Conservation (phyloP, 2,329 filamentous ascomycete species). For the Bipolaris victoriae region DNA sequence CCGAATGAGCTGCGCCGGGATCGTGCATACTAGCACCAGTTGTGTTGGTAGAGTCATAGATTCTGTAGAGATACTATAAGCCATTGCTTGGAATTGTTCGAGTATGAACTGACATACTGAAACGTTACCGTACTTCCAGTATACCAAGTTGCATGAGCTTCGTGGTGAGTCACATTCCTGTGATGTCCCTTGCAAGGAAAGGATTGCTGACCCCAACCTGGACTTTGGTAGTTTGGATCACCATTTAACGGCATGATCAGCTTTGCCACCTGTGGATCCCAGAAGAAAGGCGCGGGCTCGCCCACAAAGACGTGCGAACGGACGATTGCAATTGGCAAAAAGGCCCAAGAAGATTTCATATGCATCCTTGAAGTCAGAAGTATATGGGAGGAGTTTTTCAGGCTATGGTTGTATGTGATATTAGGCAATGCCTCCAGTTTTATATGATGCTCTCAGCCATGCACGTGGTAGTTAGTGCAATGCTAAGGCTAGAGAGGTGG, state of each 20-base stretch:
- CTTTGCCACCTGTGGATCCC: slow-evolving; percentile 8
- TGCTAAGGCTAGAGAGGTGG: neutral
- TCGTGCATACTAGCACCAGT: slow-evolving; percentile 11
- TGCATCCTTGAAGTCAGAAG: neutral
- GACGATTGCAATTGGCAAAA: neutral
- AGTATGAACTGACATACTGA: neutral
- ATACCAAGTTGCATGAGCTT: slow-evolving; percentile 8
- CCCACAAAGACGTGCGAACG: slow-evolving; percentile 9
- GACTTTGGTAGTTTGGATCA: slow-evolving; percentile 8
- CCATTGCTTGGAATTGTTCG: neutral
- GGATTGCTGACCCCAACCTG: slow-evolving; percentile 8
- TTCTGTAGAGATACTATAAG: neutral
- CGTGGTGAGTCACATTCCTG: neutral
- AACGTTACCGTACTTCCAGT: slow-evolving; percentile 7
- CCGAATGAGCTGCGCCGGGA: slow-evolving; percentile 43
- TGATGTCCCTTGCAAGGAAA: slow-evolving; percentile 12
- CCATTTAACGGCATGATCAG: slow-evolving; percentile 14
- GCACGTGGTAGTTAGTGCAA: neutral
- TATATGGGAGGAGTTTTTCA: neutral
- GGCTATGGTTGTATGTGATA: neutral
- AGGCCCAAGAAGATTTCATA: neutral
- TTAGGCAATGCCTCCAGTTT: neutral
- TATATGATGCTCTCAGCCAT: neutral
- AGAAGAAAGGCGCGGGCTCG: slow-evolving; percentile 5
- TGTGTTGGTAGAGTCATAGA: slow-evolving; percentile 11